These are phyloP conservation scores for Phyllosticta citrichinensis DNA, from an alignment of 2,329 filamentous ascomycete genomes.

Conservation along the genomic window DNA sequence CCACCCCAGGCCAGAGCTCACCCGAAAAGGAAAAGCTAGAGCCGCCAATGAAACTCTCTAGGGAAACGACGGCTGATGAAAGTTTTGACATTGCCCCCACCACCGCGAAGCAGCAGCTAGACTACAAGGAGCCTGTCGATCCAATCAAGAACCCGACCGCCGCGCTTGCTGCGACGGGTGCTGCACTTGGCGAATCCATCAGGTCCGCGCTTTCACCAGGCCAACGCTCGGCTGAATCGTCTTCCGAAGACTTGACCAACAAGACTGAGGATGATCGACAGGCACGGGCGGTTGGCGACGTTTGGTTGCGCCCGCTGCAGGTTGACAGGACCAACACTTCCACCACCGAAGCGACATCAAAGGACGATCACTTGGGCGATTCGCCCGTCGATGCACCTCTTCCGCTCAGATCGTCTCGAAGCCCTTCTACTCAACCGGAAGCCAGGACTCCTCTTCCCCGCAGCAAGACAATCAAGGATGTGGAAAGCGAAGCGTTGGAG, in stretches of 20 bases:
- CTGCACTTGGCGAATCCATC: constrained; percentile 38
- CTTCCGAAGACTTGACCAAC: constrained; percentile 4
- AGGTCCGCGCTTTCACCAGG: constrained; percentile 28
- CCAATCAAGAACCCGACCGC: constrained; percentile 34
- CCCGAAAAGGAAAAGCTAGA: constrained; percentile 19
- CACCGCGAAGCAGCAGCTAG: constrained; percentile 24
- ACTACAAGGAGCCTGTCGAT: constrained; percentile 8
- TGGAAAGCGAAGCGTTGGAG: constrained; percentile 60
- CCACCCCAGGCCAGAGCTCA: constrained; percentile 27
- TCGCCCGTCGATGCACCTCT: constrained; percentile 18
- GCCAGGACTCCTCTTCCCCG: constrained; percentile 39
- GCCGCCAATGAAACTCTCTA: not conserved
- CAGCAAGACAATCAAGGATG: constrained; percentile 38
- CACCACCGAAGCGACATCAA: constrained; percentile 8
- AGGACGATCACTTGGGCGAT: constrained; percentile 13
- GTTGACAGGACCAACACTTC: constrained; percentile 27
- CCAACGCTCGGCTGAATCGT: constrained; percentile 12
- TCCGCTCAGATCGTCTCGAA: constrained; percentile 22
- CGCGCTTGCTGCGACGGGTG: constrained; percentile 37
- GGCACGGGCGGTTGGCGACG: constrained; percentile 20
- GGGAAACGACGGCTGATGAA: constrained; percentile 14
- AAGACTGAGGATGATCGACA: constrained; percentile 2
- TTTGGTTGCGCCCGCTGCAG: constrained; percentile 29
- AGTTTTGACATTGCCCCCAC: constrained; percentile 26
- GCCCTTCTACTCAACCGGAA: constrained; percentile 5